Evolutionary conservation across 2,329 filamentous ascomycete species (phyloP).

Genomic region (Microdochium trichocladiopsis): DNA sequence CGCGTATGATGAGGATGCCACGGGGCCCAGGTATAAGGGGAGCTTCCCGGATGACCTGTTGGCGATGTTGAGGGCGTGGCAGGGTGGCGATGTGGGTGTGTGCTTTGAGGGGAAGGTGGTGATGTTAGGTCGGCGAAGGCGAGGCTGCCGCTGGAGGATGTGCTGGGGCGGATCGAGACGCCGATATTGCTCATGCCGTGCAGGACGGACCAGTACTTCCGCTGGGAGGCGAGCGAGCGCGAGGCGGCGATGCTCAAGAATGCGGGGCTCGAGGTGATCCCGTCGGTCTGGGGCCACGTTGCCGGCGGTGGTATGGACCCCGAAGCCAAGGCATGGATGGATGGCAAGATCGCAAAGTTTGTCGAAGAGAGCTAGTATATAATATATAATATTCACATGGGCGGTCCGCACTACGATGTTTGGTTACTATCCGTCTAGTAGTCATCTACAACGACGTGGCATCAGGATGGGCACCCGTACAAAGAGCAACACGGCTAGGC

Average conservation of each 20-base stretch:
- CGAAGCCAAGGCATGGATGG: slow-evolving; percentile 22
- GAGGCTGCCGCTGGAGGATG: neutral
- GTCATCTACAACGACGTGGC: too few relatives aligned
- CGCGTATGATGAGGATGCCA: slow-evolving; percentile 23
- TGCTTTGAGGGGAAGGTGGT: slow-evolving; percentile 7
- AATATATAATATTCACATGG: too few relatives aligned
- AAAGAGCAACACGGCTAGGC: too few relatives aligned
- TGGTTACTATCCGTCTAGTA: too few relatives aligned
- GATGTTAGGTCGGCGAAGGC: too few relatives aligned
- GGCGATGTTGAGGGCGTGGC: slow-evolving; percentile 34
- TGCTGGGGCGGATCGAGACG: slow-evolving; percentile 50
- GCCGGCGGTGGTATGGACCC: slow-evolving; percentile 21
- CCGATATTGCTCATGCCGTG: slow-evolving; percentile 54
- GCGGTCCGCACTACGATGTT: too few relatives aligned
- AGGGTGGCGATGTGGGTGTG: slow-evolving; percentile 26
- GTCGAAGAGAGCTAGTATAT: too few relatives aligned
- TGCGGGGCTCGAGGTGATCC: slow-evolving; percentile 21
- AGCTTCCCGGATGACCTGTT: slow-evolving; percentile 38
- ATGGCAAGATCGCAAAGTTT: slow-evolving; percentile 19
- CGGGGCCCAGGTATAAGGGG: slow-evolving; percentile 21
- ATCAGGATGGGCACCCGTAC: too few relatives aligned
- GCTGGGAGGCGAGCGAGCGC: slow-evolving; percentile 25
- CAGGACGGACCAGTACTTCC: slow-evolving; percentile 62
- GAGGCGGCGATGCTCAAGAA: slow-evolving; percentile 19
- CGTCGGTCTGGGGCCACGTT: slow-evolving; percentile 28